Evolutionary conservation across 106 monocot genomes (phyloP), one percentile per base, ranked within the genome.

Genomic region (Iris macrosiphon): DNA sequence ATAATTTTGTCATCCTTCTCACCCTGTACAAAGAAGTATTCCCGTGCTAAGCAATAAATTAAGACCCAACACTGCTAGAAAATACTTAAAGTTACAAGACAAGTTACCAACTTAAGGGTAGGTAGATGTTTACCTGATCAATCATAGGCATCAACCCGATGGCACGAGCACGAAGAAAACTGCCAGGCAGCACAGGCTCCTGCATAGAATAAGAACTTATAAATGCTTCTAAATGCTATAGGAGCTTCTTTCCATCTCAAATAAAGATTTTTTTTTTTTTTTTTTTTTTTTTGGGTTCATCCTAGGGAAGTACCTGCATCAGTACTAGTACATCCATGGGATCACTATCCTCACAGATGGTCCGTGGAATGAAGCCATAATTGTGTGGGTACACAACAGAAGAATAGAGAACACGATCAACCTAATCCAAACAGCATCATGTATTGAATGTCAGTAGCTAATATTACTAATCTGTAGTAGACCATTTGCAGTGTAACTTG

Each of bases 111-210:
- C n/a, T n/a, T n/a, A n/a, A n/a, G n/a, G n/a, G n/a, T 1, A 29
- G 29, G 15, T 28, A 29, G n/a, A 30, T 1, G 0, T 10, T 45
- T 9, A 74, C 86, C 81, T 87, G 86, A 64, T 87, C 86, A 47
- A 87, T 87, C 86, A 87, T 87, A 24, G 86, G 86, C 86, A 87
- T 87, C 68, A 87, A 55, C 9, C 86, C 86, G 55, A 87, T 87
- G 35, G 86, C 86, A 61, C 86, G 77, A 10, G 86, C 86, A 35
- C 86, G 81, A 8, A 87, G 70, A 61, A 77, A 81, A 45, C 61
- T 72, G 33, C 86, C 81, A 32, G 86, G 66, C 21, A 81, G 24
- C 37, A 87, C 86, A 35, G 70, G 86, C 52, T 87, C 86, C 86
- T 87, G 51, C 45, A 66, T 17, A 25, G 39, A 44, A 9, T 12